Conservation (phyloP, 352 stramenopile genomes). For the Phytophthora rubi region DNA sequence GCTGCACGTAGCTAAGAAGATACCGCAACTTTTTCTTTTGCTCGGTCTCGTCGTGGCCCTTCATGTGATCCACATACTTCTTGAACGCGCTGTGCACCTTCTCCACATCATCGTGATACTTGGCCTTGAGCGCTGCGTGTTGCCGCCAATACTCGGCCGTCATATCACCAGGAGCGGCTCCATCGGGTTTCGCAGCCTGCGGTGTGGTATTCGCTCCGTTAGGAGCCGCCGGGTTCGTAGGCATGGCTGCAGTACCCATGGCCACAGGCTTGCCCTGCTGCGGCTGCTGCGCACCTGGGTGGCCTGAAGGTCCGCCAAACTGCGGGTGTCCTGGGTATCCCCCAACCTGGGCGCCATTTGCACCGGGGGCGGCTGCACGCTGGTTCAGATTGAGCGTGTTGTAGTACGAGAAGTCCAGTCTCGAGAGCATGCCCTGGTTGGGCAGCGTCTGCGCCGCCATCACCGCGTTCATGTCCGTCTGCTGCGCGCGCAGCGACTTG, state of each 20-base stretch:
- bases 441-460: constrained; percentile 67
- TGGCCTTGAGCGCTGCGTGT: constrained; percentile 75
- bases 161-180: constrained; percentile 44
- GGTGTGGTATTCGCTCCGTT: constrained; percentile 33
- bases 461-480: constrained; percentile 73
- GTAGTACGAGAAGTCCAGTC: constrained; percentile 81
- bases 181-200: constrained; percentile 26
- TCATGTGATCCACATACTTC: constrained; percentile 91
- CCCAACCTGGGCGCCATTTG: constrained; percentile 37
- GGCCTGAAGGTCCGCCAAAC: constrained; percentile 29
- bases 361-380: constrained; percentile 30
- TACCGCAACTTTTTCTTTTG: constrained; percentile 89
- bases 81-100: constrained; percentile 89
- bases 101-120: constrained; percentile 85
- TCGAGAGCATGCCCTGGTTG: constrained; percentile 77
- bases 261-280: constrained; percentile 24
- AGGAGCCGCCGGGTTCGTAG: constrained; percentile 31
- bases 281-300: constrained; percentile 33
- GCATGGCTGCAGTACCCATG: constrained; percentile 28
- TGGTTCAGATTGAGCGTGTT: constrained; percentile 66
- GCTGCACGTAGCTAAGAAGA: constrained; percentile 82
- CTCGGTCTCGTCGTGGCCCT: constrained; percentile 84
- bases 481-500: constrained; percentile 76
- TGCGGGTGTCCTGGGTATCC: constrained; percentile 52
- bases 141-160: constrained; percentile 81